Percentiles rank a stretch among this genome's conserved stretches.
Conservation (phyloP, 192 early-diverging fungal species). For the Obelidium mucronatum region DNA sequence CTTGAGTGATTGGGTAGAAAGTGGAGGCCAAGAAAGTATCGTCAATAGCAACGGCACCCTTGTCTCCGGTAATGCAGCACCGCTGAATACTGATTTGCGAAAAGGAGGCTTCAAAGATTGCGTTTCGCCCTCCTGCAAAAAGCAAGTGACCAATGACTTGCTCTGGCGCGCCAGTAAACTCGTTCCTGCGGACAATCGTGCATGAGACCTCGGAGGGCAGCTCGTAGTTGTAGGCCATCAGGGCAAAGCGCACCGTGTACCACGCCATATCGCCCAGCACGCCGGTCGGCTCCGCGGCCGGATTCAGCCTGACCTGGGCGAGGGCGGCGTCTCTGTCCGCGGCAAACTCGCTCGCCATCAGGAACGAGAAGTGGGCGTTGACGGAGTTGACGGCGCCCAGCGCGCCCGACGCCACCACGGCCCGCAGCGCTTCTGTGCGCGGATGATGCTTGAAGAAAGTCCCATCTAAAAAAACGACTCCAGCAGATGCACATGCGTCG, state of each 20-base stretch:
- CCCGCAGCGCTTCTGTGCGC: slow-evolving; percentile 15
- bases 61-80: slow-evolving; percentile 11
- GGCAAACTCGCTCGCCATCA: background rate
- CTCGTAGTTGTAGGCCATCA: slow-evolving; percentile 23
- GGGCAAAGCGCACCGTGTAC: slow-evolving; percentile 29
- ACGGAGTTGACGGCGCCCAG: slow-evolving; percentile 28
- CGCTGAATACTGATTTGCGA: background rate
- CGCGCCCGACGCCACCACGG: background rate
- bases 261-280: slow-evolving; percentile 30
- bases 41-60: slow-evolving; percentile 13
- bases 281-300: slow-evolving; percentile 24
- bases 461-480: slow-evolving; percentile 36
- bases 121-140: slow-evolving; percentile 1
- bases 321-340: background rate
- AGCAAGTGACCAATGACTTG: slow-evolving; percentile 21
- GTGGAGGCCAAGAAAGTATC: slow-evolving; percentile 16
- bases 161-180: background rate
- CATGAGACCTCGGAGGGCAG: slow-evolving; percentile 6
- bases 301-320: background rate
- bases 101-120: slow-evolving; percentile 19
- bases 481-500: background rate
- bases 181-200: background rate
- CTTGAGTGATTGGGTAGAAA: background rate
- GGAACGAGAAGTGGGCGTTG: slow-evolving; percentile 11
- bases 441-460: slow-evolving; percentile 41